A percentile compares a stretch with the other conserved stretches of the same genome.
These are phyloP conservation scores for Drosera capensis DNA, from an alignment of 148 eudicot species.

Conservation along the genomic window DNA sequence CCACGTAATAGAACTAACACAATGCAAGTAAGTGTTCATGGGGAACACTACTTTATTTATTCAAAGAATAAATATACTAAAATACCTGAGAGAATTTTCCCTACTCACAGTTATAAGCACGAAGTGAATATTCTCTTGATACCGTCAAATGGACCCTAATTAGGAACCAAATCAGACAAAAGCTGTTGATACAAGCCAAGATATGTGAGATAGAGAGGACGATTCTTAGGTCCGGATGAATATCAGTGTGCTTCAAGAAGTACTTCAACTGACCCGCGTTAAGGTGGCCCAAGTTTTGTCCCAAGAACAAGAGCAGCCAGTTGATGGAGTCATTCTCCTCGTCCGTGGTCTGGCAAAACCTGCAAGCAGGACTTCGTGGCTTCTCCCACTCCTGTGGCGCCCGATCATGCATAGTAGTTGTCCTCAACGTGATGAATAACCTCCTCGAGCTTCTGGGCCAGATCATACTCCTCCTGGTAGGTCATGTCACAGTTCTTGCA, in stretches of 20 bases:
- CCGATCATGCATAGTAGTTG: conserved; percentile 14
- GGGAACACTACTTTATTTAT: too few relatives aligned
- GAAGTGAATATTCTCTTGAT: too few relatives aligned
- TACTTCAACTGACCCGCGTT: conserved; percentile 48
- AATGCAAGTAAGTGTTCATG: too few relatives aligned
- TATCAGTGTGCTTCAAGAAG: conserved; percentile 47
- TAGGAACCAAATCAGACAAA: too few relatives aligned
- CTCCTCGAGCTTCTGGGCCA: conserved; percentile 22
- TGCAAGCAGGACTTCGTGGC: conserved; percentile 25
- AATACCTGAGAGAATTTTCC: too few relatives aligned
- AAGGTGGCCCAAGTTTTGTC: conserved; percentile 48
- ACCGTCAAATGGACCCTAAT: too few relatives aligned
- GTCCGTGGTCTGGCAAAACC: conserved; percentile 26
- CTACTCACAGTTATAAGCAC: too few relatives aligned
- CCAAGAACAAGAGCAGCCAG: conserved; percentile 60
- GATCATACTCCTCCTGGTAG: conserved; percentile 22
- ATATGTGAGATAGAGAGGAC: conserved; percentile 34
- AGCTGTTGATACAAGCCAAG: conserved; percentile 35
- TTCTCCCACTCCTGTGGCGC: conserved; percentile 26
- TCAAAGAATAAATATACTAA: too few relatives aligned
- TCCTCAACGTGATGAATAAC: conserved; percentile 11
- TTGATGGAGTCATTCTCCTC: conserved; percentile 31
- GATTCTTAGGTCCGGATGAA: conserved; percentile 60
- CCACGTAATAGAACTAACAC: too few relatives aligned
- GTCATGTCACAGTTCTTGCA: conserved; percentile 45